Percentiles rank a stretch among this genome's conserved stretches.
Conservation (phyloP, 2,329 filamentous ascomycete species). For the Dothideomycetes sp. region DNA sequence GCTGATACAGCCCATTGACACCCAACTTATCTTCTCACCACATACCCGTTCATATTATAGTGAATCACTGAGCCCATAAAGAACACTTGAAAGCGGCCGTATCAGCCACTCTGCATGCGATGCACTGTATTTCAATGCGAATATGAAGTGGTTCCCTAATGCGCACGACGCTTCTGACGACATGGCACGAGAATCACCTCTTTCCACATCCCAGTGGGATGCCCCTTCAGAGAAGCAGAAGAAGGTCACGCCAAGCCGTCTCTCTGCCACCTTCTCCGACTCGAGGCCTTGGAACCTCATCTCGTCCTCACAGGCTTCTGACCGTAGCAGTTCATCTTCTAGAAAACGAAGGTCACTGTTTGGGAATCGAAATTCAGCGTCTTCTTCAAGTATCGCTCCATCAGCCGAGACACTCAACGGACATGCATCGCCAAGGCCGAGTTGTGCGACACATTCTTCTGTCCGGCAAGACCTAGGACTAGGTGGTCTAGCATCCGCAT, state of each 20-base stretch:
- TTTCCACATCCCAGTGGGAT: background rate
- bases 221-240: background rate
- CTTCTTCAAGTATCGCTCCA: too few species aligned
- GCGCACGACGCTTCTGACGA: background rate
- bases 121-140: background rate
- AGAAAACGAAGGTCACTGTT: conserved; percentile 7
- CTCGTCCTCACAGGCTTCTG: background rate
- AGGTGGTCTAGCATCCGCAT: too few species aligned
- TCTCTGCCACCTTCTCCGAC: conserved; percentile 7
- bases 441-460: too few species aligned
- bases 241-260: background rate
- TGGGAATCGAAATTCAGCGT: conserved; percentile 3
- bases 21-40: too few species aligned
- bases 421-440: too few species aligned
- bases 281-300: conserved; percentile 7
- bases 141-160: background rate
- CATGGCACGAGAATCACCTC: background rate
- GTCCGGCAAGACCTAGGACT: too few species aligned
- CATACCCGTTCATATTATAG: too few species aligned
- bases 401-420: too few species aligned
- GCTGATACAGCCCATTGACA: too few species aligned
- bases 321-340: conserved; percentile 2
- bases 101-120: too few species aligned
- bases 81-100: too few species aligned
- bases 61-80: too few species aligned